Evolutionary conservation across 2,329 filamentous ascomycete genomes (phyloP).

Genomic region (Phialophora macrospora): DNA sequence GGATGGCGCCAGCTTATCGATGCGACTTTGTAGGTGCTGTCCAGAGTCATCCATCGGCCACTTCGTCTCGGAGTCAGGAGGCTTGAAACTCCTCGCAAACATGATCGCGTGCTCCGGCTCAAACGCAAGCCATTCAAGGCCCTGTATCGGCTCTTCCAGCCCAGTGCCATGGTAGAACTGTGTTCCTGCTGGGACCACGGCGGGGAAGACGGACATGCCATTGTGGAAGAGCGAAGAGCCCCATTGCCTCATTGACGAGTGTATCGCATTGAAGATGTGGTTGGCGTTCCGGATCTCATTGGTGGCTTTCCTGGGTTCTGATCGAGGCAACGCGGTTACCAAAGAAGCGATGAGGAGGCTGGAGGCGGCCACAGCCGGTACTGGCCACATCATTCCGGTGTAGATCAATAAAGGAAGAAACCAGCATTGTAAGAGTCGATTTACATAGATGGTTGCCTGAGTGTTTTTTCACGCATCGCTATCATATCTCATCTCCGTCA

Average conservation of each 20-base stretch:
- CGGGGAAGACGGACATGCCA: conserved; percentile 73
- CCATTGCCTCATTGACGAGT: conserved; percentile 75
- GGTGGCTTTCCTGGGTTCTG: neutral
- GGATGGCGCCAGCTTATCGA: neutral
- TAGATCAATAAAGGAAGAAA: neutral
- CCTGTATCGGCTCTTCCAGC: conserved; percentile 53
- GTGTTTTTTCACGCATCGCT: too few species aligned
- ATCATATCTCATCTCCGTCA: neutral
- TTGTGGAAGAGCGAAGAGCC: conserved; percentile 75
- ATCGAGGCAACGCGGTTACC: conserved; percentile 11
- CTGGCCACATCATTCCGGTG: conserved; percentile 8
- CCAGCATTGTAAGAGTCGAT: neutral
- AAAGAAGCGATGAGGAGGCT: neutral
- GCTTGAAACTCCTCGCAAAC: conserved; percentile 58
- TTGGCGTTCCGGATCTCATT: conserved; percentile 57
- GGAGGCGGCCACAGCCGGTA: neutral
- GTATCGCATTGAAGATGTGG: conserved; percentile 73
- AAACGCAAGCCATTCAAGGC: conserved; percentile 63
- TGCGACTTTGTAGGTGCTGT: neutral
- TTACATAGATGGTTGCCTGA: too few species aligned
- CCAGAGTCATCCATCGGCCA: neutral
- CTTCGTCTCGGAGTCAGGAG: neutral
- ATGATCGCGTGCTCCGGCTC: conserved; percentile 73
- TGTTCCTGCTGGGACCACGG: conserved; percentile 66
- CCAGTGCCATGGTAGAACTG: conserved; percentile 69